Evolutionary conservation across 1,284 basidiomycete species (phyloP).

Genomic region (Pseudozyma tsukubaensis): DNA sequence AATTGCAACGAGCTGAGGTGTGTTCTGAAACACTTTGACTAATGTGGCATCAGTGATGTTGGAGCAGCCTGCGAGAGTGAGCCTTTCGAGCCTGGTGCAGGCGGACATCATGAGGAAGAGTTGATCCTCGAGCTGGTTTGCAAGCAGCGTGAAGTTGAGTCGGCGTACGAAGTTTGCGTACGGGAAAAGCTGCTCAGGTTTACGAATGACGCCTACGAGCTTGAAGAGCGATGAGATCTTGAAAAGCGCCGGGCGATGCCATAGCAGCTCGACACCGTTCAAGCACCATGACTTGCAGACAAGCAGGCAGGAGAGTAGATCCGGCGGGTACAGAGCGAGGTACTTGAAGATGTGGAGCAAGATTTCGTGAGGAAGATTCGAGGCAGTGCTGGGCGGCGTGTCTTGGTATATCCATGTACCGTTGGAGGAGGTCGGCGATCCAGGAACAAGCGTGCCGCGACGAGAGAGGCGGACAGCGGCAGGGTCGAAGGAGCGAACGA

Average conservation of each 20-base stretch:
- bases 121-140: conserved; percentile 80
- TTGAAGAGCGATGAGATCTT: conserved; percentile 79
- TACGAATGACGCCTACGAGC: conserved; percentile 60
- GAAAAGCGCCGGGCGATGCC: conserved; percentile 88
- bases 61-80: conserved; percentile 88
- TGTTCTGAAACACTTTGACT: conserved; percentile 76
- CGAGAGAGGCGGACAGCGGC: conserved; percentile 38
- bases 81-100: conserved; percentile 87
- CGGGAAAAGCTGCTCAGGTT: conserved; percentile 77
- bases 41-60: conserved; percentile 79
- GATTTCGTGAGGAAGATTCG: conserved; percentile 83
- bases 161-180: conserved; percentile 90
- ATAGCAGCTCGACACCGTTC: conserved; percentile 92
- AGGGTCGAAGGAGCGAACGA: conserved; percentile 29
- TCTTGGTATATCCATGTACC: conserved; percentile 42
- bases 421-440: conserved; percentile 44
- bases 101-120: conserved; percentile 79
- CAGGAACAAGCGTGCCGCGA: conserved; percentile 42
- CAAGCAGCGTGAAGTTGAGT: conserved; percentile 85
- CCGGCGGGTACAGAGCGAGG: conserved; percentile 79
- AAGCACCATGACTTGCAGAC: conserved; percentile 95
- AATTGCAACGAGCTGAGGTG: conserved; percentile 84
- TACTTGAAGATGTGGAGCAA: conserved; percentile 92
- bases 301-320: conserved; percentile 73
- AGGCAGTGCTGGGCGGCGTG: conserved; percentile 32